phyloP scores from a whole-genome alignment of 148 eudicot genomes.

The Fallopia convolvulus region DNA sequence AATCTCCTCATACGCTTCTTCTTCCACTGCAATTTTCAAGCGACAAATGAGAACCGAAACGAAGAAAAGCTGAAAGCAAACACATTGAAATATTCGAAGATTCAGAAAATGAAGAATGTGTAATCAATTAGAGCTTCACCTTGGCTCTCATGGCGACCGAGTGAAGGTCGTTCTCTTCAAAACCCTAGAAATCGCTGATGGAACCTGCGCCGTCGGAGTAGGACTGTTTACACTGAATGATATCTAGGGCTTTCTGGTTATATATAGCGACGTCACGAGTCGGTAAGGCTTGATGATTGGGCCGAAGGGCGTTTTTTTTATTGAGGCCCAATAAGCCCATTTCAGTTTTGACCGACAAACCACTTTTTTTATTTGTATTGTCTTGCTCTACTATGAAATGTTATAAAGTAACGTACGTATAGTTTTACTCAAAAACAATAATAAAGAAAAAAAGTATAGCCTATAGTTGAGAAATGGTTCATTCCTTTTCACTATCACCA shows the following conservation, averaged over 20 bases:
- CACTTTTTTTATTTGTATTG: no score
- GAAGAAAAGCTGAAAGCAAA: background rate
- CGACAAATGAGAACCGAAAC: background rate
- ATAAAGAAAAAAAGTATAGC: no score
- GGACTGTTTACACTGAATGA: background rate
- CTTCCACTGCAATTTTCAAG: slow-evolving; percentile 13
- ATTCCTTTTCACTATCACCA: no score
- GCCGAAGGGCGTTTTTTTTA: background rate
- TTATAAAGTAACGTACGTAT: no score
- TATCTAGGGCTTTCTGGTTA: background rate
- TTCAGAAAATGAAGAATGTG: background rate
- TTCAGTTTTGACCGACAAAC: no score
- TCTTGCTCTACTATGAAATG: no score
- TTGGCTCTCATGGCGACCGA: slow-evolving; percentile 16
- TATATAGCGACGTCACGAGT: background rate
- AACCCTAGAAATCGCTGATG: background rate
- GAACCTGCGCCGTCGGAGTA: background rate
- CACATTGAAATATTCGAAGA: background rate
- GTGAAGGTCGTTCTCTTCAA: background rate
- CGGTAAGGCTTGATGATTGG: background rate
- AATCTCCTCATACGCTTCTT: slow-evolving; percentile 21
- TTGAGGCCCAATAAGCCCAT: background rate
- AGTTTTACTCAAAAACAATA: no score
- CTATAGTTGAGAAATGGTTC: no score
- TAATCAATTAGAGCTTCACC: background rate